These are phyloP conservation scores for Neurospora sp. DNA, from an alignment of 495 filamentous ascomycete species.

Conservation along the genomic window DNA sequence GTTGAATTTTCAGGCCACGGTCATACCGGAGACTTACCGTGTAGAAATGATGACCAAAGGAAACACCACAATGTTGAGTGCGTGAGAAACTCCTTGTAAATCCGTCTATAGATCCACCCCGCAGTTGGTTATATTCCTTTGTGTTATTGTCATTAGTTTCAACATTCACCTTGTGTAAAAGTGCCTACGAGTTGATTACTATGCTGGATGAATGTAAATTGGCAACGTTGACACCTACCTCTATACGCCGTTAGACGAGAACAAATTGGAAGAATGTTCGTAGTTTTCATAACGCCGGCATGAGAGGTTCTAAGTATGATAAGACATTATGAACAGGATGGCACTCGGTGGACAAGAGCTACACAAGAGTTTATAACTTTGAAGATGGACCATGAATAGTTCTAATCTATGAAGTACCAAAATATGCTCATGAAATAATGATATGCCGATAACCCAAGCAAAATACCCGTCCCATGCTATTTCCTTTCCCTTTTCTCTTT, in stretches of 20 bases:
- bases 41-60: neutral
- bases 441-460: neutral
- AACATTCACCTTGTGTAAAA: too few relatives aligned
- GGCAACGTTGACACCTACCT: neutral
- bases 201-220: neutral
- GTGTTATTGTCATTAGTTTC: neutral
- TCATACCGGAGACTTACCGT: neutral
- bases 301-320: neutral
- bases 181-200: neutral
- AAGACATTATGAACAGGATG: neutral
- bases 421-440: neutral
- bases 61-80: neutral
- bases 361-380: neutral
- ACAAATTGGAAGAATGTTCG: neutral
- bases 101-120: neutral
- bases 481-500: neutral
- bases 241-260: neutral
- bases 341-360: neutral
- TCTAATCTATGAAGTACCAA: neutral
- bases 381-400: neutral
- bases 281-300: neutral
- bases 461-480: neutral
- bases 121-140: neutral
- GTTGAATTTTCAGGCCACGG: neutral
- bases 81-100: neutral